These are phyloP conservation scores for Penicillium diatomitis DNA, from an alignment of 495 filamentous ascomycete genomes.

Conservation along the genomic window DNA sequence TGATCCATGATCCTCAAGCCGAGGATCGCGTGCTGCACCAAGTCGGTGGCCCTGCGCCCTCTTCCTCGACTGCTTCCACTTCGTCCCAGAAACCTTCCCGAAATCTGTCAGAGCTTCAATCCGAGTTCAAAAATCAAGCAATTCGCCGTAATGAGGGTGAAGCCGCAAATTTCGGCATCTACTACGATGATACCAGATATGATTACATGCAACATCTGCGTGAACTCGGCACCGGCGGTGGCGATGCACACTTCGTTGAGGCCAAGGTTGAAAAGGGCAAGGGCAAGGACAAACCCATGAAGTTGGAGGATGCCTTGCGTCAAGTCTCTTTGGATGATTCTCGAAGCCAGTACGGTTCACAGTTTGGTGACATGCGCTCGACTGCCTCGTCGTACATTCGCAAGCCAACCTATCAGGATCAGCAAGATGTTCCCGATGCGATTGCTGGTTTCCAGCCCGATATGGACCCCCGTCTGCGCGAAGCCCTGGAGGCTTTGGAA, in stretches of 20 bases:
- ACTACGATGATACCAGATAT: conserved; percentile 81
- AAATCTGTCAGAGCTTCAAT: conserved; percentile 61
- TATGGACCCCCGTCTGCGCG: conserved; percentile 91
- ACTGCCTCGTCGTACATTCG: conserved; percentile 57
- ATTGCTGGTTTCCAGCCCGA: conserved; percentile 92
- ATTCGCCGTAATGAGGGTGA: conserved; percentile 90
- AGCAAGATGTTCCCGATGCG: conserved; percentile 85
- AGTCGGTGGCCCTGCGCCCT: conserved; percentile 28
- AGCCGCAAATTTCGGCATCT: conserved; percentile 88
- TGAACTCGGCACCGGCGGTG: conserved; percentile 59
- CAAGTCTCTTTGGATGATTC: conserved; percentile 50
- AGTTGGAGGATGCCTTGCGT: conserved; percentile 73
- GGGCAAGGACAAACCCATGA: conserved; percentile 59
- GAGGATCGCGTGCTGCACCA: conserved; percentile 70
- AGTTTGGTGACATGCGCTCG: conserved; percentile 30
- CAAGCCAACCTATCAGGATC: conserved; percentile 76
- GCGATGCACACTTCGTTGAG: conserved; percentile 66
- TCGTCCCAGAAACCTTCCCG: conserved; percentile 29
- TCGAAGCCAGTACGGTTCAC: conserved; percentile 35
- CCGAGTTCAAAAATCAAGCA: conserved; percentile 58
- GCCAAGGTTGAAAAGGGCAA: conserved; percentile 47
- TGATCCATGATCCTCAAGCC: conserved; percentile 78
- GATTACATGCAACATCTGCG: conserved; percentile 99
- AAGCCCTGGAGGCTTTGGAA: conserved; percentile 89
- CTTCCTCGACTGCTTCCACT: conserved; percentile 16